A percentile compares a stretch with the other conserved stretches of the same genome.
phyloP scores from a whole-genome alignment of 768 basidiomycete genomes.

The Kockovaella imperatae region DNA sequence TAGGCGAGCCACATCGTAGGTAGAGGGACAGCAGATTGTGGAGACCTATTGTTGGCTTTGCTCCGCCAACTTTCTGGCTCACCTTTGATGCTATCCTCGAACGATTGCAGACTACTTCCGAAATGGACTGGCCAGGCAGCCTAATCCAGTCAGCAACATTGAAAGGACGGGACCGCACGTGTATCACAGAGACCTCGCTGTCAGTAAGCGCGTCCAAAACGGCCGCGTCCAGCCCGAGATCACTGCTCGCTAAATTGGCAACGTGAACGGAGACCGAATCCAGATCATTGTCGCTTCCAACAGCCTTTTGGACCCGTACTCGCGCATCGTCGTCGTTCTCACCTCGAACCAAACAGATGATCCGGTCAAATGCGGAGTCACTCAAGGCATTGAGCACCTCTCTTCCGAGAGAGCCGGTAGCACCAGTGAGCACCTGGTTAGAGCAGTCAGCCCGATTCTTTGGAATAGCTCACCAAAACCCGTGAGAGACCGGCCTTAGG shows the following conservation, averaged over 20 bases:
- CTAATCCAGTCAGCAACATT: conserved; percentile 7
- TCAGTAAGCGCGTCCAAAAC: conserved; percentile 9
- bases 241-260: conserved; percentile 10
- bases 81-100: conserved; percentile 38
- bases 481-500: too few species aligned
- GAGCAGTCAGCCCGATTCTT: neutral
- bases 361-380: conserved; percentile 2
- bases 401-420: conserved; percentile 40
- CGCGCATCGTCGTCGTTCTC: conserved; percentile 14
- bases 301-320: conserved; percentile 6
- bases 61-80: conserved; percentile 12
- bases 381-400: conserved; percentile 24
- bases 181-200: conserved; percentile 24
- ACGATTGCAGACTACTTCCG: conserved; percentile 33
- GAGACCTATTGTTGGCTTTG: conserved; percentile 2
- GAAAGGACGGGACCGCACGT: conserved; percentile 15
- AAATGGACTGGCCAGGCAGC: conserved; percentile 44
- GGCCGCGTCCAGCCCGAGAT: conserved; percentile 21
- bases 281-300: conserved; percentile 9
- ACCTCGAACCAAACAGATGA: conserved; percentile 41
- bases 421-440: conserved; percentile 39
- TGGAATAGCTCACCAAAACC: too few species aligned
- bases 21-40: conserved; percentile 9
- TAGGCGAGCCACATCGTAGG: neutral
- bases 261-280: conserved; percentile 2